These are phyloP conservation scores for Xylaria intraflava DNA, from an alignment of 495 filamentous ascomycete species.

Conservation along the genomic window DNA sequence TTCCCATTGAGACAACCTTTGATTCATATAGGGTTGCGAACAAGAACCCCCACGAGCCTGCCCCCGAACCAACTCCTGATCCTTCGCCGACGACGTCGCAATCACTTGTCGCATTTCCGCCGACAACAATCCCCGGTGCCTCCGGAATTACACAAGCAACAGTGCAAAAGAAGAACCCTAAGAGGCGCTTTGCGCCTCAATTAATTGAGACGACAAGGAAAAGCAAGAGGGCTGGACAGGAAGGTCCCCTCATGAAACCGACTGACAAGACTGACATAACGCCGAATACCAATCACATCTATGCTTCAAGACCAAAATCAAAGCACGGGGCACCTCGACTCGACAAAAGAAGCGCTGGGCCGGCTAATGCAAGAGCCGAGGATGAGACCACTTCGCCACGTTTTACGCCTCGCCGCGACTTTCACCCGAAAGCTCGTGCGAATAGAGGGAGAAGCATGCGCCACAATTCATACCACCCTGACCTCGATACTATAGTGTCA, in stretches of 20 bases:
- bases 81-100: conserved; percentile 39
- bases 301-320: conserved; percentile 39
- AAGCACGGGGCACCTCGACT: conserved; percentile 17
- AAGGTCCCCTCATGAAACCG: conserved; percentile 42
- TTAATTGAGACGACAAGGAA: conserved; percentile 61
- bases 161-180: conserved; percentile 20
- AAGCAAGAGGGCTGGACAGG: conserved; percentile 46
- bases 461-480: conserved; percentile 33
- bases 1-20: conserved; percentile 55
- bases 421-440: conserved; percentile 31
- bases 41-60: conserved; percentile 26
- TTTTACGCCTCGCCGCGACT: conserved; percentile 26
- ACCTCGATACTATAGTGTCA: conserved; percentile 32
- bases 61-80: conserved; percentile 44
- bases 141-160: conserved; percentile 17
- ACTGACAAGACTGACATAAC: conserved; percentile 54
- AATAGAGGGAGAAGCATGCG: conserved; percentile 35
- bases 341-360: conserved; percentile 14
- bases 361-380: conserved; percentile 14
- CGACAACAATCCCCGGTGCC: conserved; percentile 2
- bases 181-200: conserved; percentile 54
- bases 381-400: conserved; percentile 10
- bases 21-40: conserved; percentile 42
- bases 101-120: conserved; percentile 13
- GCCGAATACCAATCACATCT: conserved; percentile 52